Conservation (phyloP, 140 eudicot genomes). For the Cichorium intybus region DNA sequence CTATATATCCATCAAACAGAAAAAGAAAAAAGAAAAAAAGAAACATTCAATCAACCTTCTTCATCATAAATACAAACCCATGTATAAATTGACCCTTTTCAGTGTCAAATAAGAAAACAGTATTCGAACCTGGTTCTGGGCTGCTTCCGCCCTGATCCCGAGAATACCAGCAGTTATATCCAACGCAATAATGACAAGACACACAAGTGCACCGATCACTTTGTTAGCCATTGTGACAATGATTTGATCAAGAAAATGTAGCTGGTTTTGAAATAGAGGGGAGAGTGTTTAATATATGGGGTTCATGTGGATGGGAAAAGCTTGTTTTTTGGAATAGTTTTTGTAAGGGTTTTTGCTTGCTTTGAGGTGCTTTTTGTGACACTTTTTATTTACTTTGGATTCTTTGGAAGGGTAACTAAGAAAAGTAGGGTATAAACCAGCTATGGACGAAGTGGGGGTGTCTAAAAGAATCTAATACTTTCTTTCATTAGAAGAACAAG, state of each 20-base stretch:
- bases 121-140: slow-evolving; percentile 68
- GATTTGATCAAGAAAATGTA: slow-evolving; percentile 2
- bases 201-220: slow-evolving; percentile 54
- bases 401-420: slow-evolving; percentile 48
- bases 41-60: background rate
- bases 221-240: slow-evolving; percentile 50
- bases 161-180: slow-evolving; percentile 77
- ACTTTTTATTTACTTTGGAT: slow-evolving; percentile 29
- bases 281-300: slow-evolving; percentile 12
- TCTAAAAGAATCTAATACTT: slow-evolving; percentile 41
- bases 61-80: slow-evolving; percentile 13
- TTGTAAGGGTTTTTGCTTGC: slow-evolving; percentile 36
- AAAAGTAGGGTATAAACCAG: slow-evolving; percentile 79
- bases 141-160: slow-evolving; percentile 85
- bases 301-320: slow-evolving; percentile 12
- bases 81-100: background rate
- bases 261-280: slow-evolving; percentile 11
- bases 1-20: slow-evolving; percentile 24
- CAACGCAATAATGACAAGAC: slow-evolving; percentile 53
- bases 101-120: background rate
- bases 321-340: slow-evolving; percentile 34
- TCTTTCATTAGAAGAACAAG: slow-evolving; percentile 13
- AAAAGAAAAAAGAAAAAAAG: background rate
- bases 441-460: slow-evolving; percentile 36
- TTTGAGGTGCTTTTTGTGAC: slow-evolving; percentile 34